These are phyloP conservation scores for Liriodendron chinense DNA, from an alignment of 164 flowering plant species.

Conservation along the genomic window DNA sequence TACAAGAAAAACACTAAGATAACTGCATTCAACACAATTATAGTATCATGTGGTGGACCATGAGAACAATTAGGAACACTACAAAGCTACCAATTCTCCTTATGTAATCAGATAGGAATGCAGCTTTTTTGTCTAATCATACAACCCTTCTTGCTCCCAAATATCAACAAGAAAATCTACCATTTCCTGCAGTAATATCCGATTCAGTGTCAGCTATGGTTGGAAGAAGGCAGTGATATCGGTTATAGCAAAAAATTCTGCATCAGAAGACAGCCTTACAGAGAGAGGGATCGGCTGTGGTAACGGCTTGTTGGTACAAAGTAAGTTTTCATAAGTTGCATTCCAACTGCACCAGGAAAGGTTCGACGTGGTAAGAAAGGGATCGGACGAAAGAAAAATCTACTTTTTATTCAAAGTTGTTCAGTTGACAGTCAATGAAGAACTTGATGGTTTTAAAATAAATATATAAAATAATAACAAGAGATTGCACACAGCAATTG, in stretches of 20 bases:
- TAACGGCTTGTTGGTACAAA: slow-evolving; percentile 62
- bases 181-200: slow-evolving; percentile 55
- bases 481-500: no score
- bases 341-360: slow-evolving; percentile 59
- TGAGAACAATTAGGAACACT: background rate
- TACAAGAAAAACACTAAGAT: background rate
- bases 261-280: slow-evolving; percentile 36
- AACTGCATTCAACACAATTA: background rate
- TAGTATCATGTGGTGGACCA: background rate
- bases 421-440: no score
- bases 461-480: no score
- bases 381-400: no score
- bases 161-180: slow-evolving; percentile 77
- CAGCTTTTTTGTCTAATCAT: slow-evolving; percentile 38
- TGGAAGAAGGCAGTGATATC: background rate
- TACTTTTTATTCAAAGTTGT: no score
- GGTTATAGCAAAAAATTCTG: background rate
- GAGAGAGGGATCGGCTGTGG: slow-evolving; percentile 69
- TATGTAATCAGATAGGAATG: background rate
- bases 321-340: slow-evolving; percentile 69
- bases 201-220: background rate
- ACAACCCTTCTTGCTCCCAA: slow-evolving; percentile 93
- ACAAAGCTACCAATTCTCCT: background rate
- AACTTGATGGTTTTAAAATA: no score
- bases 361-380: background rate